Conservation (phyloP, 2,329 filamentous ascomycete species). For the Raffaelea deltoideospora region DNA sequence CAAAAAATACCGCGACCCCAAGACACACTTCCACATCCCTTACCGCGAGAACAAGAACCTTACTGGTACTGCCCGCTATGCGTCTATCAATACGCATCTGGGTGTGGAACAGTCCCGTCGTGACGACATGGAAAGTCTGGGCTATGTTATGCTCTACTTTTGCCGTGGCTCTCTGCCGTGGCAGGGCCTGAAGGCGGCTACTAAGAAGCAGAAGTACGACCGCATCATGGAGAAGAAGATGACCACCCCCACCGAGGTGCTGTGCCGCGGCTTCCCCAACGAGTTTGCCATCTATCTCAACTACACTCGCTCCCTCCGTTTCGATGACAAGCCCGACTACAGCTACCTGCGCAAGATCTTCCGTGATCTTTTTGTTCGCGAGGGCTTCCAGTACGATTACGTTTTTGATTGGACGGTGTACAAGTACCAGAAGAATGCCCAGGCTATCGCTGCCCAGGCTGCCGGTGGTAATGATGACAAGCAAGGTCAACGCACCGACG, state of each 20-base stretch:
- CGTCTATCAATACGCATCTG: conserved; percentile 96
- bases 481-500: conserved; percentile 49
- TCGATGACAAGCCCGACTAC: conserved; percentile 99
- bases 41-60: conserved; percentile 99
- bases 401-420: conserved; percentile 99
- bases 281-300: conserved; percentile 99
- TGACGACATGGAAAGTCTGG: conserved; percentile 98
- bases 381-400: conserved; percentile 99
- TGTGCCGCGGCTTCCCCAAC: conserved; percentile 97
- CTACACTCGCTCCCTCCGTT: conserved; percentile 96
- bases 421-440: conserved; percentile 99
- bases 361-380: conserved; percentile 95
- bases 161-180: conserved; percentile 96
- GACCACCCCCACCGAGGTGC: conserved; percentile 95
- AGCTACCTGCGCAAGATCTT: conserved; percentile 99
- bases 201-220: conserved; percentile 99
- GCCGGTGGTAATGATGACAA: conserved; percentile 68
- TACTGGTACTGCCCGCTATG: conserved; percentile 95
- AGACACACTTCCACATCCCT: conserved; percentile 99
- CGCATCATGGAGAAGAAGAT: conserved; percentile 99
- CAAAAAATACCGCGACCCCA: conserved; percentile 99
- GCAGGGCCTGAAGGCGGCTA: conserved; percentile 97
- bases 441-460: conserved; percentile 81
- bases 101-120: conserved; percentile 98
- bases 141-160: conserved; percentile 99